phyloP scores from a whole-genome alignment of 2,329 filamentous ascomycete genomes.

The Trichoderma harzianum region DNA sequence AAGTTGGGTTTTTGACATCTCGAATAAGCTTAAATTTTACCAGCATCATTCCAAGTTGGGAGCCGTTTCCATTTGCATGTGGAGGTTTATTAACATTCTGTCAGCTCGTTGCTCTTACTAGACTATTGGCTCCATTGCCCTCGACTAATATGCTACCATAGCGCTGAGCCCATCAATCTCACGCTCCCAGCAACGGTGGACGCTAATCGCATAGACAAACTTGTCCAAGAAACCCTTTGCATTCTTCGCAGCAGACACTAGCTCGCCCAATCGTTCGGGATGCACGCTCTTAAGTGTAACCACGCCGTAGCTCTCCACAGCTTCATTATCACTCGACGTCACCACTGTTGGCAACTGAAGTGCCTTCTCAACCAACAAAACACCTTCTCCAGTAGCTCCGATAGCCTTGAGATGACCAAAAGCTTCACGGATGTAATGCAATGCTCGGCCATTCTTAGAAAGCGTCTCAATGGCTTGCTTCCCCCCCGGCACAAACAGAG shows the following conservation, averaged over 20 bases:
- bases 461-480: slow-evolving; percentile 60
- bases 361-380: slow-evolving; percentile 56
- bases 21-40: neutral
- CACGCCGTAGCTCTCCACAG: slow-evolving; percentile 69
- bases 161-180: slow-evolving; percentile 67
- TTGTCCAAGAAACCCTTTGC: slow-evolving; percentile 66
- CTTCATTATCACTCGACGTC: slow-evolving; percentile 44
- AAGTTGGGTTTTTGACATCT: neutral
- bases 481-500: slow-evolving; percentile 73
- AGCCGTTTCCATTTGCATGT: neutral
- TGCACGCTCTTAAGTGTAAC: slow-evolving; percentile 59
- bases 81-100: neutral
- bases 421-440: slow-evolving; percentile 75
- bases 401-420: slow-evolving; percentile 81
- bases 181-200: slow-evolving; percentile 70
- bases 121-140: neutral
- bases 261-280: slow-evolving; percentile 58
- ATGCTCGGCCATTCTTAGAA: slow-evolving; percentile 64
- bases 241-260: slow-evolving; percentile 61
- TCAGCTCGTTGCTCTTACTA: neutral
- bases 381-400: slow-evolving; percentile 69
- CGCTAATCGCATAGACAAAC: slow-evolving; percentile 66
- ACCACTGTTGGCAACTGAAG: slow-evolving; percentile 42
- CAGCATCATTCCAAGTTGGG: neutral
- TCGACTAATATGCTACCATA: slow-evolving; percentile 62